Evolutionary conservation across 495 filamentous ascomycete genomes (phyloP), one percentile per base, ranked within the genome.

Genomic region (Daldinia grandis): DNA sequence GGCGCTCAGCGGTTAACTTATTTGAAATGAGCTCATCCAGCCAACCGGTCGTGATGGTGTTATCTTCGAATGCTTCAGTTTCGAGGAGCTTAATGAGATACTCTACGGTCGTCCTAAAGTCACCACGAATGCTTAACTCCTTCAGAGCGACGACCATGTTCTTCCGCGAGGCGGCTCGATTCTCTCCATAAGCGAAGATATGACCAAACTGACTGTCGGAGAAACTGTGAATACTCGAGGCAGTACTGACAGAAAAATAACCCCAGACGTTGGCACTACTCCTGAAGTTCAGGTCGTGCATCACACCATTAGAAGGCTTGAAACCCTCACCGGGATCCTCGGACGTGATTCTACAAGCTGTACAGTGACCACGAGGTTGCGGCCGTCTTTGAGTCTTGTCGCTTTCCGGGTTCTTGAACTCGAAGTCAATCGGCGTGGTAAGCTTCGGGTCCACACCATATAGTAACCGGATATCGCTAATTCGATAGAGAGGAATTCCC

Each of bases 101-200:
- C 78, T 99, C 95, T 42, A 99, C 94, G 6, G 95, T 99, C 47
- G 95, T 98, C 73, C 95, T 86, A 87, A 99, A 99, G 79, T 99
- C 95, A 85, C 95, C 95, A 82, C 95, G 96, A 84, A 99, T 99
- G 82, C 94, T 98, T 75, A 99, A 81, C 82, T 99, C 95, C 85
- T 99, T 99, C 74, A 99, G 81, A 6, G 95, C 95, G 54, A 99
- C 93, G 73, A 99, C 93, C 95, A 99, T 99, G 85, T 99, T 97
- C 80, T 99, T 99, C 64, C 95, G 86, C 27, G 95, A 99, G 30
- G 95, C 94, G 24, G 92, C 88, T 74, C 95, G 89, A 80, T 94
- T 98, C 85, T 99, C 95, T 69, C 95, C 95, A 75, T 98, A 99
- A 67, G 95, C 95, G 80, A 99, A 99, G 75, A 99, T 98, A 81